Base-by-base conservation (phyloP, 2,329 filamentous ascomycete species). In the Aspergillus fumigatiaffinis region DNA sequence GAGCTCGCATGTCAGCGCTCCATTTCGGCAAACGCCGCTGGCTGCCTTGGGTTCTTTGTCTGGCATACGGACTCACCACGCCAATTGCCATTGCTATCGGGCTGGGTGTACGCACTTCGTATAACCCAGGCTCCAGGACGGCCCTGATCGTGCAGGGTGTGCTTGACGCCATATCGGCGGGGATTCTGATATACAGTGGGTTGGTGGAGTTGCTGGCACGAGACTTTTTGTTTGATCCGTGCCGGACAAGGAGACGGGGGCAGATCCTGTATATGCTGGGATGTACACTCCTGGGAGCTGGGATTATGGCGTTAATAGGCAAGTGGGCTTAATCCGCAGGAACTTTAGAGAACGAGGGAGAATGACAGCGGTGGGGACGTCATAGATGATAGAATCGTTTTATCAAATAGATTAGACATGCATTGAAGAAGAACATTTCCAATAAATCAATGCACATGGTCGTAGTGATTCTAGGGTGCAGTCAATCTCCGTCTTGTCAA, bases 1-100 rank as follows among this genome's bases (percentile, higher is more conserved):
- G 84, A 14, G 82, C 84, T 0, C 77, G 84, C 51, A 80, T 87
- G 69, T 82, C 82, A 4, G 78, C 80, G 23, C 84, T 86, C 21
- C 81, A 79, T 0, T 84, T 82, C 64, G 76, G 76, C 5, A 68
- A 65, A 17, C 68, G 71, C 0, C 69, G 63, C 35, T 80, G 76
- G 76, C 63, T 83, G 50, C 81, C 81, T 0, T 84, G 80, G 78
- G 51, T 73, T 0, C 68, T 84, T 1, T 82, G 80, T 59, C 29
- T 71, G 0, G 76, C 73, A 0, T 84, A 83, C 59, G 80, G 80
- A 0, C 60, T 84, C 9, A 81, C 81, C 0, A 84, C 82, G 0
- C 82, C 82, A 0, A 74, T 84, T 52, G 71, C 80, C 3, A 81
- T 82, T 32, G 70, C 70, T 1, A 68, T 73, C 50, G 82, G 81